Evolutionary conservation across 495 filamentous ascomycete genomes (phyloP), one percentile per base, ranked within the genome.

Genomic region (Hyphodiscus hymeniophilus): DNA sequence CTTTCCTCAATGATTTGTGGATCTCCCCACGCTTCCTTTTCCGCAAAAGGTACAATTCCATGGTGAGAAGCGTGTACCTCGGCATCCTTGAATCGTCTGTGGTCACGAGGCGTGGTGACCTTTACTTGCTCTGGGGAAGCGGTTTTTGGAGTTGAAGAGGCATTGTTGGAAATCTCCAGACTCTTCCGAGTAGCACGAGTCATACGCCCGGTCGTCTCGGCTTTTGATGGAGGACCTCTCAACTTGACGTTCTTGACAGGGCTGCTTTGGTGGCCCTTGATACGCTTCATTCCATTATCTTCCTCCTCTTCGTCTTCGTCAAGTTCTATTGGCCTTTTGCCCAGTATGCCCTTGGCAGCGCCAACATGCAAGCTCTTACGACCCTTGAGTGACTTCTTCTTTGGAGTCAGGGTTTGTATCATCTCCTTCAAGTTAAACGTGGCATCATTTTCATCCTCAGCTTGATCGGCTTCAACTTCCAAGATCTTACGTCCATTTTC

Each of bases 291-390:
- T 1, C 82, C 82, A 49, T 72, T 76, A 38, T 71, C 65, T 51
- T 78, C 77, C n/a, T 70, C 67, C 13, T 87, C 84, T 3, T 88
- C 83, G 12, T 80, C 77, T 15, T 75, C 68, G 52, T 88, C 85
- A 38, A 87, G 72, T 58, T 90, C 85, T 6, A 66, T 66, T 4
- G 85, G 85, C 17, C 85, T 71, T 56, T 89, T 90, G 7, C 85
- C 85, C 6, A 90, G 69, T 28, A 90, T 62, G 3, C 85, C 85
- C 38, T 72, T 81, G 10, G 84, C 85, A 55, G 84, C 83, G 33
- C 85, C 85, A 15, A 85, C 78, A 56, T 82, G 79, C 22, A 90
- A 66, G 58, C 85, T 90, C 63, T 90, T 90, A 17, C 85, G 81
- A 17, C 75, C 76, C 20, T 75, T 77, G 0, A 86, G 44, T 21